Conservation (phyloP, 768 basidiomycete genomes). For the Mrakia frigida region DNA sequence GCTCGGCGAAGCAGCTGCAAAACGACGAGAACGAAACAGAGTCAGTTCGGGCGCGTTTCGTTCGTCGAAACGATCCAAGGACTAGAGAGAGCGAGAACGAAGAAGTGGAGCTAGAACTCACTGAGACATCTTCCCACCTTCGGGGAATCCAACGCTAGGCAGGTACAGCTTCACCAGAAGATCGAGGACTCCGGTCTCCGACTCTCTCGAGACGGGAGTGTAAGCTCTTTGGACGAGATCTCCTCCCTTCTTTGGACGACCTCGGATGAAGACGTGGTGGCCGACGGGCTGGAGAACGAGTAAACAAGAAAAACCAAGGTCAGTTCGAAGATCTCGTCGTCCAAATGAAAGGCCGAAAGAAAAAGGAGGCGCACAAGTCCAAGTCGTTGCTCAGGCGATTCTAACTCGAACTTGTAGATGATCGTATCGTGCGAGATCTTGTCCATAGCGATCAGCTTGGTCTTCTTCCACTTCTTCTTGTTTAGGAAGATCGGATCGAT, state of each 20-base stretch:
- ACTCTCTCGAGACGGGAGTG: conserved; percentile 53
- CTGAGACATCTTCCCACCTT: conserved; percentile 55
- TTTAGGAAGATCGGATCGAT: conserved; percentile 47
- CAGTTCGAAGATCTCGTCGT: not conserved
- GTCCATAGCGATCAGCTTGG: conserved; percentile 46
- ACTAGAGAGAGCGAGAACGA: too few species aligned
- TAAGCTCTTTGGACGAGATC: conserved; percentile 58
- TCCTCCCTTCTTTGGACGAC: conserved; percentile 47
- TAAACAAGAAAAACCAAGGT: not conserved
- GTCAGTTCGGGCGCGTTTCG: not conserved
- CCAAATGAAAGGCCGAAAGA: too few species aligned
- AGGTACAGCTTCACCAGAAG: conserved; percentile 50
- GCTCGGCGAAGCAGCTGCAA: conserved; percentile 47
- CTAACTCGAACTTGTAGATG: conserved; percentile 53
- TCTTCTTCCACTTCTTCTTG: conserved; percentile 52
- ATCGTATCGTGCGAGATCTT: conserved; percentile 52
- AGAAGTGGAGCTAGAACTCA: not conserved
- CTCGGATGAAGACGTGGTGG: conserved; percentile 57
- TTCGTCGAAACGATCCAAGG: not conserved
- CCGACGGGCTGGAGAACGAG: conserved; percentile 47
- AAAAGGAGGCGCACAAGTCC: conserved; percentile 45
- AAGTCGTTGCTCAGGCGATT: conserved; percentile 47
- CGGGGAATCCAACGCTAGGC: conserved; percentile 35
- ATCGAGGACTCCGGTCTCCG: conserved; percentile 52
- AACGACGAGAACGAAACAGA: not conserved